Evolutionary conservation across 2,329 filamentous ascomycete genomes (phyloP).

Genomic region (Cercospora nicotianae): DNA sequence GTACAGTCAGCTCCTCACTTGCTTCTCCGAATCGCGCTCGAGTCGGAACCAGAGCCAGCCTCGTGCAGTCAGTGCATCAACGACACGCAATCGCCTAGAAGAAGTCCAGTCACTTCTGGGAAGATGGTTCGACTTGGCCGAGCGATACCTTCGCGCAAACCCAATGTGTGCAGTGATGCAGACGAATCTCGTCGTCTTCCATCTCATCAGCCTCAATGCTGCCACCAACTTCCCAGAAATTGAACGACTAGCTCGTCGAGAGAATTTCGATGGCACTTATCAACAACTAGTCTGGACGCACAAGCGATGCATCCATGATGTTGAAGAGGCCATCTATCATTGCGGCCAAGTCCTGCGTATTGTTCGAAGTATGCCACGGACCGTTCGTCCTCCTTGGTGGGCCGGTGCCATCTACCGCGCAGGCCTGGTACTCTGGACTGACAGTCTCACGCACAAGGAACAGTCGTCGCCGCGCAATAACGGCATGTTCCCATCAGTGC

Average conservation of each 20-base stretch:
- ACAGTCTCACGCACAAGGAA: constrained; percentile 58
- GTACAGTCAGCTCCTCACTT: constrained; percentile 63
- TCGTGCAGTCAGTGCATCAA: constrained; percentile 58
- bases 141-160: constrained; percentile 56
- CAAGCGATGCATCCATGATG: constrained; percentile 63
- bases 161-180: constrained; percentile 60
- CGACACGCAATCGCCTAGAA: constrained; percentile 61
- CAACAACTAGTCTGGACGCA: constrained; percentile 58
- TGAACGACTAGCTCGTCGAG: constrained; percentile 64
- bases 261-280: constrained; percentile 58
- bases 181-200: constrained; percentile 68
- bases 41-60: constrained; percentile 45
- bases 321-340: constrained; percentile 65
- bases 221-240: constrained; percentile 68
- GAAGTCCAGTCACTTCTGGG: constrained; percentile 65
- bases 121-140: constrained; percentile 67
- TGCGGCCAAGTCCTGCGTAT: constrained; percentile 66
- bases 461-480: constrained; percentile 37
- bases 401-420: constrained; percentile 69
- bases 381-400: constrained; percentile 69
- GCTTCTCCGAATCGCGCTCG: constrained; percentile 59
- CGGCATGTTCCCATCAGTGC: constrained; percentile 40
- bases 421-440: constrained; percentile 62
- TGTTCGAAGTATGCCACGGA: constrained; percentile 59
- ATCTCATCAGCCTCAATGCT: constrained; percentile 68